Evolutionary conservation across 352 stramenopile genomes (phyloP).

Genomic region (Phytophthora niederhauseri): DNA sequence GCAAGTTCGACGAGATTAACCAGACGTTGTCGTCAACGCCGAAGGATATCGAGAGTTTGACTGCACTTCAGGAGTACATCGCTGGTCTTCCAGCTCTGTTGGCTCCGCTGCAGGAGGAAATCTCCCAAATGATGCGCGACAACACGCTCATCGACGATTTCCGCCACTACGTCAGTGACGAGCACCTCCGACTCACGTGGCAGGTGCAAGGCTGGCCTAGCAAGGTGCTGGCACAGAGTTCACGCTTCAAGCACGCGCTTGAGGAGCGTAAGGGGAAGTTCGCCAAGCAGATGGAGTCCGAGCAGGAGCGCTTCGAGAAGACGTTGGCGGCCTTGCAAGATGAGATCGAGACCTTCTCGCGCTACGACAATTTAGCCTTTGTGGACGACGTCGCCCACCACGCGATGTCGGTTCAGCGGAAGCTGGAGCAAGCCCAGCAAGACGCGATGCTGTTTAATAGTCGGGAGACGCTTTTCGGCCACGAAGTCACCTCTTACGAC

Average conservation of each 20-base stretch:
- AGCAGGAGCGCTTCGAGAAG: conserved; percentile 94
- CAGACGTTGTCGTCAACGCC: conserved; percentile 77
- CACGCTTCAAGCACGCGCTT: conserved; percentile 74
- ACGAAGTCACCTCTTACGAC: conserved; percentile 91
- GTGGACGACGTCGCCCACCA: conserved; percentile 90
- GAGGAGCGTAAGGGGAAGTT: conserved; percentile 90
- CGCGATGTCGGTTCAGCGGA: conserved; percentile 85
- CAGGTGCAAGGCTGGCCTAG: conserved; percentile 90
- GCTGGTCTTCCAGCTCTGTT: conserved; percentile 68
- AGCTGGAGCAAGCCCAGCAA: conserved; percentile 90
- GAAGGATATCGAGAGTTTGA: conserved; percentile 93
- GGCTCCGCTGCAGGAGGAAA: conserved; percentile 82
- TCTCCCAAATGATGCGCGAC: conserved; percentile 78
- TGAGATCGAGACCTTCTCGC: conserved; percentile 90
- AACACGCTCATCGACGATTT: conserved; percentile 87
- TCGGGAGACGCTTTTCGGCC: conserved; percentile 91
- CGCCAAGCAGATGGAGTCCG: conserved; percentile 93
- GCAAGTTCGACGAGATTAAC: conserved; percentile 90
- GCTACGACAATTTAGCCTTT: conserved; percentile 89
- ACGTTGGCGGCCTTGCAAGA: conserved; percentile 78
- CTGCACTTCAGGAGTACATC: conserved; percentile 90
- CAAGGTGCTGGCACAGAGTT: conserved; percentile 87
- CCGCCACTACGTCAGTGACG: conserved; percentile 81
- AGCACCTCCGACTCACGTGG: conserved; percentile 91
- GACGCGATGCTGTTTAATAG: conserved; percentile 94